Conservation (phyloP, 2,329 filamentous ascomycete species). For the Colletotrichum sp. region DNA sequence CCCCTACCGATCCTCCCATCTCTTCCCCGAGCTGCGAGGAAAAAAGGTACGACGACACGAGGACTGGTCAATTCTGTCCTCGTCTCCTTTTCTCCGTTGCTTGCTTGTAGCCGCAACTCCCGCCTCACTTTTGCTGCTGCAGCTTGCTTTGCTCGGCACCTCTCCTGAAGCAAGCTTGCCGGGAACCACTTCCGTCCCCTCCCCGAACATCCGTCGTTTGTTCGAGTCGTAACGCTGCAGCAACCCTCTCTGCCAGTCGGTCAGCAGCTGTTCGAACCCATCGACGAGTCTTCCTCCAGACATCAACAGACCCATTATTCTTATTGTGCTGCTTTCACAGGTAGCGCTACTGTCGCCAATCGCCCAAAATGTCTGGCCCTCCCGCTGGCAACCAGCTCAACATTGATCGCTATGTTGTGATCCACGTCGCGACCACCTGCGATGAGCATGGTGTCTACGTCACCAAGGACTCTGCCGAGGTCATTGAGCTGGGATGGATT, state of each 20-base stretch:
- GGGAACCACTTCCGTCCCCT: constrained; percentile 22
- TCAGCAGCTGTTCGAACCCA: constrained; percentile 6
- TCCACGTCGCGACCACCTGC: constrained; percentile 98
- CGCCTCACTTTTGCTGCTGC: constrained; percentile 17
- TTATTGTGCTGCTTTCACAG: constrained; percentile 18
- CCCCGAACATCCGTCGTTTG: constrained; percentile 21
- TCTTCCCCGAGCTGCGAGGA: constrained; percentile 20
- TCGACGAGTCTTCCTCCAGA: neutral
- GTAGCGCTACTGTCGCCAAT: constrained; percentile 21
- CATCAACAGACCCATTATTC: constrained; percentile 5
- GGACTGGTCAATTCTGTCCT: constrained; percentile 17
- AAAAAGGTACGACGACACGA: constrained; percentile 17
- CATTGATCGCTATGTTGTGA: constrained; percentile 96
- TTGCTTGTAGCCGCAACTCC: constrained; percentile 18
- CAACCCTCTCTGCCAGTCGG: constrained; percentile 2
- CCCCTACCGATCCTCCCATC: constrained; percentile 15
- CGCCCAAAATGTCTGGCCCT: constrained; percentile 45
- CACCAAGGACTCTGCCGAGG: constrained; percentile 98
- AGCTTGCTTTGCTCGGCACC: constrained; percentile 19
- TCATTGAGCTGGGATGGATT: constrained; percentile 99
- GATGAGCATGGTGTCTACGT: constrained; percentile 99
- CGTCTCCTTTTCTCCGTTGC: constrained; percentile 6
- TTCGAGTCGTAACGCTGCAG: constrained; percentile 19
- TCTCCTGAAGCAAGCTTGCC: constrained; percentile 24
- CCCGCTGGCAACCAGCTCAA: constrained; percentile 65